Evolutionary conservation across 805 yeast species (phyloP), one percentile per base, ranked within the genome.

Genomic region (Nakazawaea ambrosiae): DNA sequence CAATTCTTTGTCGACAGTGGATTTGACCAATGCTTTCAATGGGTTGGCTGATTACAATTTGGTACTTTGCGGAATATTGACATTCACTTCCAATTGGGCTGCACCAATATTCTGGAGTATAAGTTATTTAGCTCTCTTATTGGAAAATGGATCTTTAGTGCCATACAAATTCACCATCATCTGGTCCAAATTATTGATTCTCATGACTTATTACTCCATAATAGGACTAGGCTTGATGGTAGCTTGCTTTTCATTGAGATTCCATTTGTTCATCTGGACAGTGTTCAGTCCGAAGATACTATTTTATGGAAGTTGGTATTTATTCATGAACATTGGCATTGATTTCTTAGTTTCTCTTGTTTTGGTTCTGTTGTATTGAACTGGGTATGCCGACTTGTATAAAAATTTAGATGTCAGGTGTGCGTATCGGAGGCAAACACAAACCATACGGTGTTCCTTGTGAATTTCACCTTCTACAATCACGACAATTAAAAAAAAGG

Each of bases 201-300:
- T 61, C 16, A 56, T 77, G 24, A 50, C 70, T 1, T 83, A 80
- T 49, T 83, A 82, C 53, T 61, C 81, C 2, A 45, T 79, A 1
- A 63, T 78, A 8, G 81, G 84, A 1, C 48, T 73, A 2, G 70
- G 73, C 31, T 68, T 87, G 35, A 54, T 84, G 30, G 60, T 64
- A 0, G 81, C 96, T 11, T 92, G 97, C 55, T 68, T 70, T 35
- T 65, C 73, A 16, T 67, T 89, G 47, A 68, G 95, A 47, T 83
- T 80, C 51, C 98, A 92, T 56, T 65, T 92, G 40, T 92, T 92
- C 54, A 83, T 92, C 8, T 92, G 98, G 98, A 89, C 97, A 2
- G 98, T 92, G 6, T 92, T 92, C 61, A 84, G 95, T 36, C 98
- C 98, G 1, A 90, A 89, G 51, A 56, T 92, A 4, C 68, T 94